Percentiles rank a stretch among this genome's conserved stretches.
Evolutionary conservation across 345 rosid genomes (phyloP).

Genomic region (Noccaea bulbosa): DNA sequence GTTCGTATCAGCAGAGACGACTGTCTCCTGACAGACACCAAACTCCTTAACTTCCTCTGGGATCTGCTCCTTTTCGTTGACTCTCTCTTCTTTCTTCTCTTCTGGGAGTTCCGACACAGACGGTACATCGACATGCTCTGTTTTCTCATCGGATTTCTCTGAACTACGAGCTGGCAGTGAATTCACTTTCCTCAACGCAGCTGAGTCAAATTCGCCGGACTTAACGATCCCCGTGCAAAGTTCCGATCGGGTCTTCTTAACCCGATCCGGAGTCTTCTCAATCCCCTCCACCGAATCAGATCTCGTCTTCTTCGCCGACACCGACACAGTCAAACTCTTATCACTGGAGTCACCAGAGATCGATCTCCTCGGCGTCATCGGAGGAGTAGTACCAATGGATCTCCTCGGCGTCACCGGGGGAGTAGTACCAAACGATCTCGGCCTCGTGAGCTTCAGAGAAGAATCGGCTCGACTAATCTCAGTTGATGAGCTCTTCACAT

Average conservation of each 20-base stretch:
- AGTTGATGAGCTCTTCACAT: slow-evolving; percentile 46
- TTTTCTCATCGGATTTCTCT: slow-evolving; percentile 35
- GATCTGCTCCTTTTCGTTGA: slow-evolving; percentile 43
- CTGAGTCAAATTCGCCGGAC: slow-evolving; percentile 43
- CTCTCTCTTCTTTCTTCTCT: slow-evolving; percentile 42
- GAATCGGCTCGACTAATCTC: slow-evolving; percentile 49
- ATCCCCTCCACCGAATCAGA: slow-evolving; percentile 50
- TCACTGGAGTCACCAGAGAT: slow-evolving; percentile 36
- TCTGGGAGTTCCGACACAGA: too few species aligned
- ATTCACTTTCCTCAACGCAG: slow-evolving; percentile 40
- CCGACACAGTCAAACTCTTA: slow-evolving; percentile 48
- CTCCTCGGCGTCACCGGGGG: slow-evolving; percentile 37
- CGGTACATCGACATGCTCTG: slow-evolving; percentile 51
- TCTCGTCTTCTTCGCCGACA: slow-evolving; percentile 47
- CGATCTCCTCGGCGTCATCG: slow-evolving; percentile 41
- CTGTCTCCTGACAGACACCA: slow-evolving; percentile 58
- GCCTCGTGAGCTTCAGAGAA: slow-evolving; percentile 44
- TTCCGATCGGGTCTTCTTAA: slow-evolving; percentile 47
- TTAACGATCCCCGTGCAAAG: slow-evolving; percentile 38
- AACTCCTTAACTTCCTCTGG: slow-evolving; percentile 54
- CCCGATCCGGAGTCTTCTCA: slow-evolving; percentile 54
- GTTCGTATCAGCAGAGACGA: slow-evolving; percentile 41
- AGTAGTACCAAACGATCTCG: slow-evolving; percentile 46
- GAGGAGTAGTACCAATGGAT: slow-evolving; percentile 18
- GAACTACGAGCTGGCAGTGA: slow-evolving; percentile 45